phyloP scores from a whole-genome alignment of 1,139 yeast genomes.

The Saccharomyces pastorianus region DNA sequence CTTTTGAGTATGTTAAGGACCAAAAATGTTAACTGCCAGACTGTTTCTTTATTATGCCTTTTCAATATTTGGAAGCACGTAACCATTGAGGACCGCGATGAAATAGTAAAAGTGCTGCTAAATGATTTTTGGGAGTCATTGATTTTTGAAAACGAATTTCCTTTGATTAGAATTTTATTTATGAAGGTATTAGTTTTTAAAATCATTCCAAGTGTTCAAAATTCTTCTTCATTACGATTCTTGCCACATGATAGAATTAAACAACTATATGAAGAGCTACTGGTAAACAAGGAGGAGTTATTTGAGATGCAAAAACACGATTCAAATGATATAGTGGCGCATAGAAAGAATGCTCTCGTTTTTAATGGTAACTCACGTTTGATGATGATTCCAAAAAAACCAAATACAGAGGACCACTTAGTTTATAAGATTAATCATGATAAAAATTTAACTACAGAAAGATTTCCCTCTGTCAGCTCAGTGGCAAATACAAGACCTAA shows the following conservation, averaged over 20 bases:
- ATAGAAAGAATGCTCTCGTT: slow-evolving; percentile 1
- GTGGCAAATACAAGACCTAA: slow-evolving; percentile 18
- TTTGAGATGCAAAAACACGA: background rate
- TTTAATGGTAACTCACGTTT: slow-evolving; percentile 14
- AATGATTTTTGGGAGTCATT: slow-evolving; percentile 17
- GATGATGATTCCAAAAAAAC: slow-evolving; percentile 1
- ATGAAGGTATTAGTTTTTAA: slow-evolving; percentile 23
- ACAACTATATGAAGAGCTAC: slow-evolving; percentile 6
- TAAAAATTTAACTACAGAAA: slow-evolving; percentile 2
- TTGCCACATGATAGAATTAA: slow-evolving; percentile 1
- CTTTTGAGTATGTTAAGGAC: slow-evolving; percentile 23
- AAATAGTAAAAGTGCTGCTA: slow-evolving; percentile 8
- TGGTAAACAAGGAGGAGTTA: slow-evolving; percentile 7
- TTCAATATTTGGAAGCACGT: slow-evolving; percentile 28
- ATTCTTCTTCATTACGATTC: background rate
- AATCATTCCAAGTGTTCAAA: slow-evolving; percentile 9
- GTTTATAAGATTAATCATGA: slow-evolving; percentile 10
- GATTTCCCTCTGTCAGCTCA: slow-evolving; percentile 16
- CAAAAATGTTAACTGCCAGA: slow-evolving; percentile 22
- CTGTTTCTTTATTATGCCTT: slow-evolving; percentile 19
- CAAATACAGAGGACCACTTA: slow-evolving; percentile 4
- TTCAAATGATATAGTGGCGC: slow-evolving; percentile 2
- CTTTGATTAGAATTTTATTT: slow-evolving; percentile 17
- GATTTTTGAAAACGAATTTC: slow-evolving; percentile 17
- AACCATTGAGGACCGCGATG: slow-evolving; percentile 8